phyloP scores from a whole-genome alignment of 106 monocot genomes.

The Apostasia ramifera region DNA sequence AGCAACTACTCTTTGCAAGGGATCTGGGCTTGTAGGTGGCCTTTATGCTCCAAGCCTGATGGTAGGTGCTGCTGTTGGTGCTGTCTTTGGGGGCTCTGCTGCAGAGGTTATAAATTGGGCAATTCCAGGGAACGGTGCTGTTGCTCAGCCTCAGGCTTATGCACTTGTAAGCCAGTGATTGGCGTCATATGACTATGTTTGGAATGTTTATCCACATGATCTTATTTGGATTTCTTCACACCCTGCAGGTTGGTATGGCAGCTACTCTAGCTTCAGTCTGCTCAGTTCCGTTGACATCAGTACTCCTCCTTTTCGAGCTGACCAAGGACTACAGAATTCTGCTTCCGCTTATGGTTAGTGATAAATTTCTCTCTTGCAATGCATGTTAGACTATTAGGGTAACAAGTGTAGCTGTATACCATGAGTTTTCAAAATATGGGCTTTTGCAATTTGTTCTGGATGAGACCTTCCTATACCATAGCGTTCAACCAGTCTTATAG shows the following conservation, averaged over 20 bases:
- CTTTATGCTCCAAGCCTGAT: slow-evolving; percentile 99
- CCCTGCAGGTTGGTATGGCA: slow-evolving; percentile 93
- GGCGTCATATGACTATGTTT: neutral
- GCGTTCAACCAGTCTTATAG: neutral
- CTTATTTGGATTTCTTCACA: neutral
- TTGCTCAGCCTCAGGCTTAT: slow-evolving; percentile 99
- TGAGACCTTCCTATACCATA: neutral
- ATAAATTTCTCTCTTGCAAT: neutral
- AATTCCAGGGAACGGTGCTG: slow-evolving; percentile 90
- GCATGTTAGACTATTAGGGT: neutral
- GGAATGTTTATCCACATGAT: neutral
- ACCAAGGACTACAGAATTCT: slow-evolving; percentile 98
- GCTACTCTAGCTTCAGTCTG: slow-evolving; percentile 97
- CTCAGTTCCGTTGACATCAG: slow-evolving; percentile 98
- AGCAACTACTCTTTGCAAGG: slow-evolving; percentile 96
- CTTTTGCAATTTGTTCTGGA: neutral
- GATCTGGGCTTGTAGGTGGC: slow-evolving; percentile 98
- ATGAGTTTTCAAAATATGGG: no score
- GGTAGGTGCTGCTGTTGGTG: slow-evolving; percentile 99
- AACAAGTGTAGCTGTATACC: neutral
- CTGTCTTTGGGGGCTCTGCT: slow-evolving; percentile 98
- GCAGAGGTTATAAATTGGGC: slow-evolving; percentile 92
- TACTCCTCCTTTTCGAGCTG: slow-evolving; percentile 92
- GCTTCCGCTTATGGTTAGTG: slow-evolving; percentile 89
- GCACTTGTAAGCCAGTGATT: slow-evolving; percentile 59